These are phyloP conservation scores for Durusdinium trenchii DNA, from an alignment of 73 alveolate genomes.

Conservation along the genomic window DNA sequence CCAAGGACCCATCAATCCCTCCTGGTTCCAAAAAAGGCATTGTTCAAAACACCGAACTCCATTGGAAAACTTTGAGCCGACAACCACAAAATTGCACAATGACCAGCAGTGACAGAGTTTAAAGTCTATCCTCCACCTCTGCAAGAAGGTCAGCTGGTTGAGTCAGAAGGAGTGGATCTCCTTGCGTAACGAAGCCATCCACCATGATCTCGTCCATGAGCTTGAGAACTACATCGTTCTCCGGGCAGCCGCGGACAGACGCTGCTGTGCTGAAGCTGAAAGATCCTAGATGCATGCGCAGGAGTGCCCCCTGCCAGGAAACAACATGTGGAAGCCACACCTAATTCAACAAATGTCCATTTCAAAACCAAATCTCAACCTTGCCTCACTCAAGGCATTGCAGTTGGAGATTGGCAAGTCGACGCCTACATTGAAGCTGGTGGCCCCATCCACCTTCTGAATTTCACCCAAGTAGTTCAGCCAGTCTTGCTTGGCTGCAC, in stretches of 20 bases:
- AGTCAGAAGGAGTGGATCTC: neutral
- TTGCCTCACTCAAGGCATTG: neutral
- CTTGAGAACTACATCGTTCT: neutral
- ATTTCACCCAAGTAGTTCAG: neutral
- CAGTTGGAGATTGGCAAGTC: neutral
- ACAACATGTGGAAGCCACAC: neutral
- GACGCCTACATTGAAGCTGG: neutral
- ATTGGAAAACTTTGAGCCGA: neutral
- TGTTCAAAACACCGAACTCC: neutral
- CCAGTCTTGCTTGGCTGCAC: slow-evolving; percentile 9
- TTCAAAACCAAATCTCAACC: neutral
- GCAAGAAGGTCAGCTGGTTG: slow-evolving; percentile 33
- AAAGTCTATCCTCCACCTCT: neutral
- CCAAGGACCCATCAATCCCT: neutral
- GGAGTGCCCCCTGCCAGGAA: neutral
- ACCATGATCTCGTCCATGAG: slow-evolving; percentile 21
- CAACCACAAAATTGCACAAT: no score
- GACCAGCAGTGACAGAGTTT: no score
- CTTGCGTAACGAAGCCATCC: slow-evolving; percentile 26
- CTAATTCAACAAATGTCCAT: neutral
- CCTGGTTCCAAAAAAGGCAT: neutral
- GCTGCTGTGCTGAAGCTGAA: slow-evolving; percentile 8
- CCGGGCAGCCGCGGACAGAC: neutral
- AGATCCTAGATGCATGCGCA: neutral
- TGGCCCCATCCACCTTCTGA: neutral